phyloP scores from a whole-genome alignment of 2,329 filamentous ascomycete genomes.

The Coniochaeta sp. region DNA sequence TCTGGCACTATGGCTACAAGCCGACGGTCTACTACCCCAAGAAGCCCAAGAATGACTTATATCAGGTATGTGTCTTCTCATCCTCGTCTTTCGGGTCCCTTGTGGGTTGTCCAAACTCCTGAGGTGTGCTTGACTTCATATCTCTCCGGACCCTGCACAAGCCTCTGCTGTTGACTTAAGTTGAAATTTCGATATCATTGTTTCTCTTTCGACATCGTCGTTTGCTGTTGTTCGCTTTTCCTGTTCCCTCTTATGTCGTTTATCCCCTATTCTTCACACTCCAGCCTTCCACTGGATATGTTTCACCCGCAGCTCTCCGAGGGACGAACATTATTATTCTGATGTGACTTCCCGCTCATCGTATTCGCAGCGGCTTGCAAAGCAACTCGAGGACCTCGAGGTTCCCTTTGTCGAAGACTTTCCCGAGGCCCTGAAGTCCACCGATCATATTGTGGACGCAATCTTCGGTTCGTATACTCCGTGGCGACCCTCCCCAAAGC shows the following conservation, averaged over 20 bases:
- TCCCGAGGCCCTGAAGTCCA: constrained; percentile 51
- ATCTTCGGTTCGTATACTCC: constrained; percentile 66
- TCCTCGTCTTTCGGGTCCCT: not conserved
- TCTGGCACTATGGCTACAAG: constrained; percentile 85
- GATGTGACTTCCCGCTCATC: constrained; percentile 20
- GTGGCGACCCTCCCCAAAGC: not conserved
- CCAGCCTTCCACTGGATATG: no score
- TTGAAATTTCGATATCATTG: constrained; percentile 5
- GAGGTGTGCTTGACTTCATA: constrained; percentile 8
- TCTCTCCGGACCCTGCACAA: constrained; percentile 6
- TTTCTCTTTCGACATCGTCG: not conserved
- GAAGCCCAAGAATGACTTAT: constrained; percentile 81
- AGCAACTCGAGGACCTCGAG: constrained; percentile 75
- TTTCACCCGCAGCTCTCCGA: not conserved
- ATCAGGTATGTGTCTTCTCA: constrained; percentile 53
- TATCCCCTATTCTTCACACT: no score
- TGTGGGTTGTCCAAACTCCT: no score
- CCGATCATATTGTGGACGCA: constrained; percentile 83
- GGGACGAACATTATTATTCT: constrained; percentile 2
- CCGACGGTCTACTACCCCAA: constrained; percentile 92
- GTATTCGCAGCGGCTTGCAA: constrained; percentile 61
- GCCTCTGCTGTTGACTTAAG: not conserved
- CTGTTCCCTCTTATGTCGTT: not conserved
- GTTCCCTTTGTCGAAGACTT: constrained; percentile 85
- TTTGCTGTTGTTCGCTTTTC: not conserved